Percentiles rank a stretch among this genome's conserved stretches.
Conservation (phyloP, 2,329 filamentous ascomycete species). For the Phialocephala sp. region DNA sequence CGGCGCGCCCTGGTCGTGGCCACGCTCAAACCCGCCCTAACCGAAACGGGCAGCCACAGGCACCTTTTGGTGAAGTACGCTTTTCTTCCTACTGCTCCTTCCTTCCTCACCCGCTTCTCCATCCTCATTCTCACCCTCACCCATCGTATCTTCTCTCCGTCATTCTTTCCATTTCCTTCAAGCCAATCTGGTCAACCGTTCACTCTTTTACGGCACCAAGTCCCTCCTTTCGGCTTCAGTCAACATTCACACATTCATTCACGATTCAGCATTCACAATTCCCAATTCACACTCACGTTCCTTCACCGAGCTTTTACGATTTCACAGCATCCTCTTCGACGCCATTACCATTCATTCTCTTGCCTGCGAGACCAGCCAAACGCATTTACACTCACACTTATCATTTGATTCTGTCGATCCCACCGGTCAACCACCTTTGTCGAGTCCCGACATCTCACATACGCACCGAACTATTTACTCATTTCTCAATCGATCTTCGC, state of each 20-base stretch:
- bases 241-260: constrained; percentile 37
- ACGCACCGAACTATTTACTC: constrained; percentile 16
- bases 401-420: constrained; percentile 32
- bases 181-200: constrained; percentile 7
- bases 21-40: not conserved
- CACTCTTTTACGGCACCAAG: constrained; percentile 2
- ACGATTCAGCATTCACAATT: constrained; percentile 34
- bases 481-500: constrained; percentile 12
- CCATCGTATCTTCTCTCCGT: constrained; percentile 8
- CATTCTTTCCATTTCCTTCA: constrained; percentile 29
- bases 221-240: constrained; percentile 34
- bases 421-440: constrained; percentile 18
- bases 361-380: constrained; percentile 45
- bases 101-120: constrained; percentile 13
- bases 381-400: constrained; percentile 37
- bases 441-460: constrained; percentile 20
- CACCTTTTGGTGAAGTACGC: not conserved
- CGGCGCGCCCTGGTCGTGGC: not conserved
- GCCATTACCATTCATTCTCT: constrained; percentile 35
- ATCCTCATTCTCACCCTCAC: constrained; percentile 13
- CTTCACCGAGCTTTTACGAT: constrained; percentile 53
- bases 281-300: constrained; percentile 50
- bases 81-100: not conserved
- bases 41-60: not conserved
- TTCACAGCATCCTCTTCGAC: constrained; percentile 48